Evolutionary conservation across 129 eudicot genomes (phyloP), one percentile per base, ranked within the genome.

Genomic region (Flaveria robusta): DNA sequence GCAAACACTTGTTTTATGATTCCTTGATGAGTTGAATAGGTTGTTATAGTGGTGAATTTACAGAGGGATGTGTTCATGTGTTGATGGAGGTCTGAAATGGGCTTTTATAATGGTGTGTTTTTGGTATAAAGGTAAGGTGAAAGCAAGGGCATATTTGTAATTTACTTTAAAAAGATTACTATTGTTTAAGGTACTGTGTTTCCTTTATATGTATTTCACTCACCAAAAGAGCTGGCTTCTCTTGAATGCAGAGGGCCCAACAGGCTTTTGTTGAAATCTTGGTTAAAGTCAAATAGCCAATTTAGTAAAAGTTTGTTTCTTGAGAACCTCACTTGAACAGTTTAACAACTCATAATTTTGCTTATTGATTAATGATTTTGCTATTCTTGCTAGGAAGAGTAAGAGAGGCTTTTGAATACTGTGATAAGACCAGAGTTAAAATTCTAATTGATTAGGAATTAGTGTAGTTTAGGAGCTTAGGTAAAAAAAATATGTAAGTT

Each of bases 161-260:
- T 72, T 79, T 79, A 22, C 52, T 16, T 41, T 1, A 12, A 77
- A 56, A 42, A 37, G 54, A 11, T 15, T 43, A 78, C 51, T 27
- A 41, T 23, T 70, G 64, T 58, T 45, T 46, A 39, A 58, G 42
- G 76, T 49, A 46, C 13, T 65, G 14, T 51, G 67, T 51, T 77
- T 50, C 10, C n/a, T 65, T 56, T 22, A 22, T 55, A 16, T 24
- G 18, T 67, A 15, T 9, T 14, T 52, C 22, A 59, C 22, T 47
- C 74, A 26, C 39, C 68, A 51, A 62, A 22, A 60, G 54, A 56
- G 42, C 66, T 29, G 65, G 74, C 76, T 60, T 60, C 69, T 70
- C n/a, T 43, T 78, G 70, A 58, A 58, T 58, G 77, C 16, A 31
- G 72, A 71, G 52, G 82, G 43, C 59, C 71, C 66, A 70, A 77